Conservation (phyloP, 31 red algal genomes). For the Bonnemaisonia californica region DNA sequence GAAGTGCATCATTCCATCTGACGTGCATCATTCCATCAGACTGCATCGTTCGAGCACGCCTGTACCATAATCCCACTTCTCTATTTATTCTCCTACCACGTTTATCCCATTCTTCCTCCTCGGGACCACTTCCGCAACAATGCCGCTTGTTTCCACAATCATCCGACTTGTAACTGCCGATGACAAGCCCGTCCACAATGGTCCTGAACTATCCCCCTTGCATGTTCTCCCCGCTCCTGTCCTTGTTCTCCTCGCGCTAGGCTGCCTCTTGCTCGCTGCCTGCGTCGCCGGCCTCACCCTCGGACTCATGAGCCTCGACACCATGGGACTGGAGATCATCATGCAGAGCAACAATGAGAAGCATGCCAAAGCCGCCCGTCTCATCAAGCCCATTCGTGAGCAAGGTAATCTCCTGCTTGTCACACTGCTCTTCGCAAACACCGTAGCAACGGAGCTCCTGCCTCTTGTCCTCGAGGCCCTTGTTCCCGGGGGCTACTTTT, state of each 20-base stretch:
- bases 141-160: too few species aligned
- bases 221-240: slow-evolving; percentile 65
- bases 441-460: slow-evolving; percentile 87
- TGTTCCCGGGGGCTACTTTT: slow-evolving; percentile 80
- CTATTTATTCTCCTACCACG: too few species aligned
- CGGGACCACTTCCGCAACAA: too few species aligned
- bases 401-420: slow-evolving; percentile 91
- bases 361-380: slow-evolving; percentile 51
- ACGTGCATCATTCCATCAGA: too few species aligned
- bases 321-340: slow-evolving; percentile 76
- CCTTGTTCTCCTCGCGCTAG: slow-evolving; percentile 72
- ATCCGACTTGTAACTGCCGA: too few species aligned
- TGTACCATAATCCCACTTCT: too few species aligned
- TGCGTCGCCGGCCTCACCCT: slow-evolving; percentile 86
- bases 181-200: too few species aligned
- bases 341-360: slow-evolving; percentile 57
- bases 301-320: slow-evolving; percentile 95
- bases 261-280: slow-evolving; percentile 78
- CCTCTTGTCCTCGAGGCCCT: slow-evolving; percentile 94
- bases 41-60: too few species aligned
- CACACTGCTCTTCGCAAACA: slow-evolving; percentile 91
- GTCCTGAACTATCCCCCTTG: slow-evolving; percentile 47
- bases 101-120: too few species aligned
- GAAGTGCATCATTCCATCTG: too few species aligned
- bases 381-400: slow-evolving; percentile 77